Percentiles rank a stretch among this genome's conserved stretches.
phyloP scores from a whole-genome alignment of 1,284 basidiomycete species.

The Puccinia triticina region DNA sequence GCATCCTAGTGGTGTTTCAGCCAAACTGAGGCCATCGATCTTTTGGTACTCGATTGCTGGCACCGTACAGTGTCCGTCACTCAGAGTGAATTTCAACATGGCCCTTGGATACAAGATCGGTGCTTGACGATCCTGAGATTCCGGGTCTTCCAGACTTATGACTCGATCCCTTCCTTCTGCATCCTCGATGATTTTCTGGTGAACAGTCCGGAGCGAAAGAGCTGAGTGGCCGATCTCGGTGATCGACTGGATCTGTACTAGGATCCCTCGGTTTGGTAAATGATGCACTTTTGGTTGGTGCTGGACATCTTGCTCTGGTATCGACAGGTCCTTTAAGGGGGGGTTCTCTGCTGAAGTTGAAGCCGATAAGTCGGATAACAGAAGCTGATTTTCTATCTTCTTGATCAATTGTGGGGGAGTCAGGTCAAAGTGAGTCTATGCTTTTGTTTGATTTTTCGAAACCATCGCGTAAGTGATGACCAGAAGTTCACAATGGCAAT shows the following conservation, averaged over 20 bases:
- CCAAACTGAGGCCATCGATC: constrained; percentile 51
- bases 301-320: neutral
- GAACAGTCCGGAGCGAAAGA: constrained; percentile 16
- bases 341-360: constrained; percentile 45
- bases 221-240: constrained; percentile 53
- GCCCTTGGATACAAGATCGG: constrained; percentile 51
- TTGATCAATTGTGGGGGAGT: constrained; percentile 53
- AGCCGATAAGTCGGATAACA: constrained; percentile 55
- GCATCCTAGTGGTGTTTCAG: constrained; percentile 52
- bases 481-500: neutral
- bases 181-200: constrained; percentile 50
- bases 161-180: constrained; percentile 37
- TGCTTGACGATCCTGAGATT: constrained; percentile 26
- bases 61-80: constrained; percentile 50
- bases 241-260: constrained; percentile 53
- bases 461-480: neutral
- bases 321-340: neutral
- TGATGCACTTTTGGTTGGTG: neutral
- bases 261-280: constrained; percentile 24
- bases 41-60: constrained; percentile 52
- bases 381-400: constrained; percentile 54
- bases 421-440: constrained; percentile 34
- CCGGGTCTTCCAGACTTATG: constrained; percentile 33
- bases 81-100: constrained; percentile 52
- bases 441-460: constrained; percentile 12